phyloP scores from a whole-genome alignment of 2,329 filamentous ascomycete genomes.

The Neonectria ditissima region DNA sequence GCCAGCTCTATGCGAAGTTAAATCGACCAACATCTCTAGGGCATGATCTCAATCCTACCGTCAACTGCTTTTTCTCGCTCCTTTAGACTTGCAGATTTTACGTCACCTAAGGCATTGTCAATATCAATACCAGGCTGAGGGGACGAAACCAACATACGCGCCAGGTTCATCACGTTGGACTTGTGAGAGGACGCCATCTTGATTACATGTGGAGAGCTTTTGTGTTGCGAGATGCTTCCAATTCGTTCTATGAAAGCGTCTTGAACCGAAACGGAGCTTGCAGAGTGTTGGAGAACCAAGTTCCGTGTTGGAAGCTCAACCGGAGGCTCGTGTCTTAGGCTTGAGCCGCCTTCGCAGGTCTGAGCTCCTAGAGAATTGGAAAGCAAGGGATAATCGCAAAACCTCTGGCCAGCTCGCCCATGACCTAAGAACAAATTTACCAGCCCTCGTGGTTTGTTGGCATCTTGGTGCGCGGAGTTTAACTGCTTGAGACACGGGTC shows the following conservation, averaged over 20 bases:
- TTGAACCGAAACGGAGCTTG: conserved; percentile 7
- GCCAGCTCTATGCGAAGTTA: conserved; percentile 49
- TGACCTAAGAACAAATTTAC: conserved; percentile 6
- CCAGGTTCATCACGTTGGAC: conserved; percentile 50
- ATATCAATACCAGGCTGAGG: conserved; percentile 7
- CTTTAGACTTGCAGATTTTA: conserved; percentile 51
- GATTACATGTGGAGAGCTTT: conserved; percentile 20
- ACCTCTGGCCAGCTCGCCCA: neutral
- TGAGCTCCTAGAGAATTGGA: conserved; percentile 15
- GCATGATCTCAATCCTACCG: conserved; percentile 46
- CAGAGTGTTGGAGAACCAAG: conserved; percentile 2
- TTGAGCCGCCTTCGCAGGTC: conserved; percentile 6
- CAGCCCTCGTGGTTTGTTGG: neutral
- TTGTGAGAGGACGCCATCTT: conserved; percentile 50
- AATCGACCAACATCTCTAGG: conserved; percentile 6
- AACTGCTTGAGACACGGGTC: neutral
- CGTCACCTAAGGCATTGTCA: conserved; percentile 45
- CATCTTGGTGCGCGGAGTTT: conserved; percentile 4
- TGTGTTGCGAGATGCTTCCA: conserved; percentile 10
- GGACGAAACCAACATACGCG: conserved; percentile 45
- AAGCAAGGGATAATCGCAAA: conserved; percentile 9
- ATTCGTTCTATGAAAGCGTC: conserved; percentile 9
- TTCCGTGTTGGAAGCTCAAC: conserved; percentile 23
- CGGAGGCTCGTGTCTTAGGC: conserved; percentile 15
- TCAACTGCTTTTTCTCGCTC: conserved; percentile 56